A percentile compares a stretch with the other conserved stretches of the same genome.
Evolutionary conservation across 208 protist species (phyloP).

Genomic region (Acanthamoeba royreba): DNA sequence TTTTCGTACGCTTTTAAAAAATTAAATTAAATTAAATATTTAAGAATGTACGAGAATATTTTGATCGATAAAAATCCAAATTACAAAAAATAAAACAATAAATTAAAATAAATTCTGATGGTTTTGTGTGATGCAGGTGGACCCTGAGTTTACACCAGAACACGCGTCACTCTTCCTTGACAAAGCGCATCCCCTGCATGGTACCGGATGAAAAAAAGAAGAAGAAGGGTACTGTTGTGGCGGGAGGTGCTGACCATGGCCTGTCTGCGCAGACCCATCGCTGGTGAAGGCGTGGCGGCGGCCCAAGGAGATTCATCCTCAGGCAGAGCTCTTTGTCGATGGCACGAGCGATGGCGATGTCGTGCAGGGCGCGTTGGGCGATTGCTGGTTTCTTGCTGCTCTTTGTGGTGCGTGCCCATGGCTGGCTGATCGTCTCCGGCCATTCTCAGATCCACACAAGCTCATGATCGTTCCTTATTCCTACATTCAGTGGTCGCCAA

Average conservation of each 20-base stretch:
- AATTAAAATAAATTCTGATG: no score
- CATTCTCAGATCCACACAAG: neutral
- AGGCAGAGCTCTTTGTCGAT: neutral
- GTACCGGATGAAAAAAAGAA: no score
- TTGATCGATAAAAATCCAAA: no score
- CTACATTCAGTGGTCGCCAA: neutral
- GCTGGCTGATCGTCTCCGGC: neutral
- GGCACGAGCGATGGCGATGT: constrained; percentile 28
- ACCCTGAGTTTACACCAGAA: neutral
- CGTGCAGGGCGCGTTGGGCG: constrained; percentile 34
- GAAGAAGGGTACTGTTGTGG: neutral
- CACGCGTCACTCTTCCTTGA: neutral
- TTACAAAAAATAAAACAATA: no score
- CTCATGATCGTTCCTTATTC: neutral
- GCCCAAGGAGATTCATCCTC: neutral
- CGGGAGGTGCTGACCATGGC: neutral
- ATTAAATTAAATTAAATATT: neutral
- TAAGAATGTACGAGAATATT: no score
- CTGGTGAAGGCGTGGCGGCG: neutral
- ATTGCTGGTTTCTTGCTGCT: constrained; percentile 34
- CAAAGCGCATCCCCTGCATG: neutral
- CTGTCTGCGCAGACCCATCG: neutral
- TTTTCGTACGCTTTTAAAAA: neutral
- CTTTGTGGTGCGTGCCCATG: neutral
- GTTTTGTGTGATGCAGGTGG: neutral